phyloP scores from a whole-genome alignment of 139 green algal species.

The Microglena sp. region DNA sequence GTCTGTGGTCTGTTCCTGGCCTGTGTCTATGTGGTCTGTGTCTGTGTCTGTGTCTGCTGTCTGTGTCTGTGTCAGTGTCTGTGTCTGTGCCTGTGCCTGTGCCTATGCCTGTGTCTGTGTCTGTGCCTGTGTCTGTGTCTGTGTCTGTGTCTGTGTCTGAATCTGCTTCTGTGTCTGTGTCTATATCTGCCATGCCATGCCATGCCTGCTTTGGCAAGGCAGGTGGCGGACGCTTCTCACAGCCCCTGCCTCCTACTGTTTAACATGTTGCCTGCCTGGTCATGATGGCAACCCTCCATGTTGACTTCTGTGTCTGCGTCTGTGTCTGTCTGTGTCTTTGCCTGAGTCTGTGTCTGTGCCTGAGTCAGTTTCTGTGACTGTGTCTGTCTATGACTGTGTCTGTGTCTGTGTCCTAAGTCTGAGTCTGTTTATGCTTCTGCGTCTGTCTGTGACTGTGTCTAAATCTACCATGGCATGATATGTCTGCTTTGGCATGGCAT shows the following conservation, averaged over 20 bases:
- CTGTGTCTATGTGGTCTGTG: constrained; percentile 7
- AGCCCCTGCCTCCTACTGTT: no score
- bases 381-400: not conserved
- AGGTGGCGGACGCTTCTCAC: no score
- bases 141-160: constrained; percentile 3
- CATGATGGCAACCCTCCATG: no score
- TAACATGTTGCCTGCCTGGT: no score
- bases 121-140: constrained; percentile 4
- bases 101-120: constrained; percentile 9
- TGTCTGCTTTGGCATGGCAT: not conserved
- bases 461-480: not conserved
- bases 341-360: constrained; percentile 2
- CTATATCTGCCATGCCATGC: no score
- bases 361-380: constrained; percentile 1
- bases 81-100: constrained; percentile 9
- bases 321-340: constrained; percentile 5
- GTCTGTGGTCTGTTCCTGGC: constrained; percentile 5
- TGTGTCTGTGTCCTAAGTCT: constrained; percentile 1
- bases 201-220: no score
- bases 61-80: constrained; percentile 10
- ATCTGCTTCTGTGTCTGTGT: constrained; percentile 4
- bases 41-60: constrained; percentile 10
- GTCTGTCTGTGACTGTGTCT: not conserved
- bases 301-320: constrained; percentile 1
- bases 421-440: not conserved